phyloP scores from a whole-genome alignment of 495 filamentous ascomycete genomes.

The Trichoderma reesei region DNA sequence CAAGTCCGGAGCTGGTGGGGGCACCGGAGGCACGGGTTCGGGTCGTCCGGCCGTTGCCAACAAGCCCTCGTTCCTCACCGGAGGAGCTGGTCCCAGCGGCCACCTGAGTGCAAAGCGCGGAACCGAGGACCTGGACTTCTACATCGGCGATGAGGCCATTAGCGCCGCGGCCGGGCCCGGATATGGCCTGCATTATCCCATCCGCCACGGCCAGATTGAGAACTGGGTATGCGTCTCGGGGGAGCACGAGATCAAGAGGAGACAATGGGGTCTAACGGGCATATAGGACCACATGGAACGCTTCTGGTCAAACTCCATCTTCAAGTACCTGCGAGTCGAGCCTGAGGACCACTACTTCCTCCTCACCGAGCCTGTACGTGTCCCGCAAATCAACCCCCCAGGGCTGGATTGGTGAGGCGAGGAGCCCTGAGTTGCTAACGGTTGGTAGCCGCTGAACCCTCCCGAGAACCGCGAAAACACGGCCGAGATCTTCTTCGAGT shows the following conservation, averaged over 20 bases:
- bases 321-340: conserved; percentile 96
- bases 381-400: not conserved
- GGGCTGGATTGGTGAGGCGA: not conserved
- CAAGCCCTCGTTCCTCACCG: conserved; percentile 92
- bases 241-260: not conserved
- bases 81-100: conserved; percentile 69
- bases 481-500: conserved; percentile 99
- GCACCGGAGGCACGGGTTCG: conserved; percentile 64
- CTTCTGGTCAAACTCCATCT: conserved; percentile 99
- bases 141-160: conserved; percentile 94
- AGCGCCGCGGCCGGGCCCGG: conserved; percentile 74
- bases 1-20: conserved; percentile 62
- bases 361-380: conserved; percentile 86
- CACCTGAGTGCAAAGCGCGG: conserved; percentile 87
- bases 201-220: conserved; percentile 94
- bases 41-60: conserved; percentile 82
- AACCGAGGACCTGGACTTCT: conserved; percentile 96
- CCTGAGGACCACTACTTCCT: conserved; percentile 98
- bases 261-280: not conserved
- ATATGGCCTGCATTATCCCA: conserved; percentile 94
- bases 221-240: conserved; percentile 65
- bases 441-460: conserved; percentile 78
- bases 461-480: conserved; percentile 99
- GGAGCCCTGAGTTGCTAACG: conserved; percentile 17
- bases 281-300: conserved; percentile 91